Percentiles rank a stretch among this genome's conserved stretches.
phyloP scores from a whole-genome alignment of 2,329 filamentous ascomycete species.

The Pezicula neosporulosa region DNA sequence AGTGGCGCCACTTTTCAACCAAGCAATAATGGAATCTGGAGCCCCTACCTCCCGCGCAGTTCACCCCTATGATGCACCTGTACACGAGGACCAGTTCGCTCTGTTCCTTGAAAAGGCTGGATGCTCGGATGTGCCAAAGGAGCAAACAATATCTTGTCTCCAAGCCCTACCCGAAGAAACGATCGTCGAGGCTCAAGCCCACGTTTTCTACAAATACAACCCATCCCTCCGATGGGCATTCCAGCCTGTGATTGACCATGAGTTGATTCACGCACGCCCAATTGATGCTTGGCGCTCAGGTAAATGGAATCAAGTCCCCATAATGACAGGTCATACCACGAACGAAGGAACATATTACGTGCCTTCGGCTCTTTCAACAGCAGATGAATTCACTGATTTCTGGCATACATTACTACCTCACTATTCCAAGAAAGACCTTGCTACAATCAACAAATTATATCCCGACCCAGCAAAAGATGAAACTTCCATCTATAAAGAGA shows the following conservation, averaged over 20 bases:
- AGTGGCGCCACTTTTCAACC: constrained; percentile 38
- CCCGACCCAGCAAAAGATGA: constrained; percentile 48
- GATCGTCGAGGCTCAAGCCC: constrained; percentile 35
- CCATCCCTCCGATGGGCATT: constrained; percentile 54
- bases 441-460: constrained; percentile 54
- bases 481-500: constrained; percentile 36
- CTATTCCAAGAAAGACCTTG: constrained; percentile 47
- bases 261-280: constrained; percentile 53
- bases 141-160: constrained; percentile 48
- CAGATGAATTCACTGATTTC: constrained; percentile 53
- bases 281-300: constrained; percentile 51
- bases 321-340: constrained; percentile 65
- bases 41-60: constrained; percentile 50
- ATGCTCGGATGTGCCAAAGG: constrained; percentile 39
- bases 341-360: constrained; percentile 67
- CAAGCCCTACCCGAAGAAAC: constrained; percentile 35
- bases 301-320: constrained; percentile 50
- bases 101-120: constrained; percentile 40
- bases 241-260: constrained; percentile 63
- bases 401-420: constrained; percentile 58
- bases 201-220: constrained; percentile 40
- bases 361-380: constrained; percentile 37
- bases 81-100: constrained; percentile 51
- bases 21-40: constrained; percentile 53
- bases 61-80: constrained; percentile 47